Conservation (phyloP, 148 eudicot species). For the Cornus controversa region DNA sequence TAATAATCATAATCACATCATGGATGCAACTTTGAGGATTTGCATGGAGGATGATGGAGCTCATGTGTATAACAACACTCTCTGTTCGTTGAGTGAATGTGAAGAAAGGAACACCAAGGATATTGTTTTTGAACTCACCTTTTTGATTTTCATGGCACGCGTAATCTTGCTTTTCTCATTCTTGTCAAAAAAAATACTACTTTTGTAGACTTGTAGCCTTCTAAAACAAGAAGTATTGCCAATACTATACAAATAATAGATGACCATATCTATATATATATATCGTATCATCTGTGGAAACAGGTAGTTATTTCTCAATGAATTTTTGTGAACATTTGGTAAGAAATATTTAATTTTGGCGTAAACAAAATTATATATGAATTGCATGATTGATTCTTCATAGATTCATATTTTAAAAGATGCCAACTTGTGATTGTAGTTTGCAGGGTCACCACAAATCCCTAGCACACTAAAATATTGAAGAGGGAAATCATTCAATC, state of each 20-base stretch:
- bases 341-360: too few relatives aligned
- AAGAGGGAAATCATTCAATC: too few relatives aligned
- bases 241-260: not conserved
- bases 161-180: constrained; percentile 16
- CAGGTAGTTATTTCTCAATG: too few relatives aligned
- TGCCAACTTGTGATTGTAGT: too few relatives aligned
- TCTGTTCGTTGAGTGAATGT: constrained; percentile 22
- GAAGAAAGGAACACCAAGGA: constrained; percentile 21
- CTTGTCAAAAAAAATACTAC: not conserved
- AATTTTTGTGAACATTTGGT: too few relatives aligned
- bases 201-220: not conserved
- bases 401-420: too few relatives aligned
- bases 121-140: not conserved
- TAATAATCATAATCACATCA: too few relatives aligned
- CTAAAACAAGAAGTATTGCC: not conserved
- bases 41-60: not conserved
- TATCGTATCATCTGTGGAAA: not conserved
- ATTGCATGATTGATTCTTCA: too few relatives aligned
- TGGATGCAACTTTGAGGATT: not conserved
- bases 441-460: too few relatives aligned
- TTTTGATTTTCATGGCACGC: constrained; percentile 29
- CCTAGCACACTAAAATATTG: too few relatives aligned
- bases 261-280: too few relatives aligned
- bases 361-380: too few relatives aligned
- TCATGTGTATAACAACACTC: not conserved